Evolutionary conservation across 2,329 filamentous ascomycete species (phyloP).

Genomic region (Paraconiothyrium sp.): DNA sequence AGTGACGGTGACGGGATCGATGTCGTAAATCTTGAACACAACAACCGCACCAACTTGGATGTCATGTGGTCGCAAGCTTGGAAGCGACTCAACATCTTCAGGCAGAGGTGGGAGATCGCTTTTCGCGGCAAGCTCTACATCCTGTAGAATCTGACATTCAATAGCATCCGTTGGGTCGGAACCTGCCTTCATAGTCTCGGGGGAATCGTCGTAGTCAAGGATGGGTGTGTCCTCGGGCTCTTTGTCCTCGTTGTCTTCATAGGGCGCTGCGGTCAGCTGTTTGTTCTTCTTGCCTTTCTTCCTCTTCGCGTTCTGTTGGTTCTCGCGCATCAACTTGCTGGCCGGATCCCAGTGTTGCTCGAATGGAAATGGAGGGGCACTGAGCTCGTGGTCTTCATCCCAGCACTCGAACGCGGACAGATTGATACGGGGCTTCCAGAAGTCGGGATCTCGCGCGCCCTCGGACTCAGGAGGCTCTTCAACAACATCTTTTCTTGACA

Average conservation of each 20-base stretch:
- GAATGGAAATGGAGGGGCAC: slow-evolving; percentile 87
- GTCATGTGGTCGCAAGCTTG: slow-evolving; percentile 59
- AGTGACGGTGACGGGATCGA: slow-evolving; percentile 69
- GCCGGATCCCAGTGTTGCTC: slow-evolving; percentile 87
- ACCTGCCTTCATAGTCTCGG: slow-evolving; percentile 31
- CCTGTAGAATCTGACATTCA: slow-evolving; percentile 49
- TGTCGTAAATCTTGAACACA: slow-evolving; percentile 71
- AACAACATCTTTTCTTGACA: slow-evolving; percentile 23
- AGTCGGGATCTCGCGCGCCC: slow-evolving; percentile 60
- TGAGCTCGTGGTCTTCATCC: slow-evolving; percentile 65
- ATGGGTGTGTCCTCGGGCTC: slow-evolving; percentile 39
- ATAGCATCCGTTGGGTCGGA: slow-evolving; percentile 34
- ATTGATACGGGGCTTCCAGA: slow-evolving; percentile 78
- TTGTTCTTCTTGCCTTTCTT: slow-evolving; percentile 55
- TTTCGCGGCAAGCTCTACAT: slow-evolving; percentile 54
- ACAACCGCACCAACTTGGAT: slow-evolving; percentile 70
- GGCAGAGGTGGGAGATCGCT: slow-evolving; percentile 73
- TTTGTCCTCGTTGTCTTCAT: slow-evolving; percentile 54
- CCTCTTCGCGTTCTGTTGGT: slow-evolving; percentile 62
- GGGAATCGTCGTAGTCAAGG: slow-evolving; percentile 46
- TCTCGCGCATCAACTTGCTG: slow-evolving; percentile 64
- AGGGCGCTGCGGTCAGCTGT: slow-evolving; percentile 43
- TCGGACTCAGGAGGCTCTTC: slow-evolving; percentile 36
- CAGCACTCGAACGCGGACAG: slow-evolving; percentile 86
- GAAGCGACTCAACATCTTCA: slow-evolving; percentile 64